phyloP scores from a whole-genome alignment of 2,329 filamentous ascomycete species.

The Pseudocercospora eumusae region DNA sequence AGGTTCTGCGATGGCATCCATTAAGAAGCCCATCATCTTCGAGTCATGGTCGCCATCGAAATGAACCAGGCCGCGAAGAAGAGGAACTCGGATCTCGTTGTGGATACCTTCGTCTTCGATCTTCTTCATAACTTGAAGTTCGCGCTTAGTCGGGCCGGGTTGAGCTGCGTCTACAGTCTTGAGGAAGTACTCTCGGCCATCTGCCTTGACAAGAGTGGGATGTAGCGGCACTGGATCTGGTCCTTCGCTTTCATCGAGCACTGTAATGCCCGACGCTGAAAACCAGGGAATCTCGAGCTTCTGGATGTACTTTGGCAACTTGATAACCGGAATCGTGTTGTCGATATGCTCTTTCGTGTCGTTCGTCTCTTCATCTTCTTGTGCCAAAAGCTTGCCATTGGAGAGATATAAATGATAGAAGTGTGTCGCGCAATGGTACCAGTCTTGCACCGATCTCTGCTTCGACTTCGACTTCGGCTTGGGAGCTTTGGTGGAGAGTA shows the following conservation, averaged over 20 bases:
- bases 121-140: slow-evolving; percentile 36
- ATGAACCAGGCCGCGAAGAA: slow-evolving; percentile 36
- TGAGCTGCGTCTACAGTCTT: slow-evolving; percentile 39
- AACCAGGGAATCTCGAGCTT: slow-evolving; percentile 33
- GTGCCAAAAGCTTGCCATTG: slow-evolving; percentile 31
- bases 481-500: slow-evolving; percentile 18
- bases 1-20: slow-evolving; percentile 38
- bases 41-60: slow-evolving; percentile 24
- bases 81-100: slow-evolving; percentile 36
- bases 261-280: slow-evolving; percentile 32
- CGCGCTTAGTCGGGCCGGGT: slow-evolving; percentile 39
- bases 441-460: slow-evolving; percentile 33
- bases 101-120: slow-evolving; percentile 35
- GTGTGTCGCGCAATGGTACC: slow-evolving; percentile 36
- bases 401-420: slow-evolving; percentile 36
- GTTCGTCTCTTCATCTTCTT: slow-evolving; percentile 28
- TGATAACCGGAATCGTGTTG: slow-evolving; percentile 33
- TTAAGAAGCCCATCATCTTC: slow-evolving; percentile 40
- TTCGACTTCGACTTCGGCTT: slow-evolving; percentile 15
- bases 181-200: slow-evolving; percentile 35
- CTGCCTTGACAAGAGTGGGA: slow-evolving; percentile 28
- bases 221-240: slow-evolving; percentile 35
- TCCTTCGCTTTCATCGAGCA: slow-evolving; percentile 26
- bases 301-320: slow-evolving; percentile 41
- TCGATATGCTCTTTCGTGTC: slow-evolving; percentile 30